Conservation (phyloP, 495 filamentous ascomycete genomes). For the Aspergillus mulundensis region DNA sequence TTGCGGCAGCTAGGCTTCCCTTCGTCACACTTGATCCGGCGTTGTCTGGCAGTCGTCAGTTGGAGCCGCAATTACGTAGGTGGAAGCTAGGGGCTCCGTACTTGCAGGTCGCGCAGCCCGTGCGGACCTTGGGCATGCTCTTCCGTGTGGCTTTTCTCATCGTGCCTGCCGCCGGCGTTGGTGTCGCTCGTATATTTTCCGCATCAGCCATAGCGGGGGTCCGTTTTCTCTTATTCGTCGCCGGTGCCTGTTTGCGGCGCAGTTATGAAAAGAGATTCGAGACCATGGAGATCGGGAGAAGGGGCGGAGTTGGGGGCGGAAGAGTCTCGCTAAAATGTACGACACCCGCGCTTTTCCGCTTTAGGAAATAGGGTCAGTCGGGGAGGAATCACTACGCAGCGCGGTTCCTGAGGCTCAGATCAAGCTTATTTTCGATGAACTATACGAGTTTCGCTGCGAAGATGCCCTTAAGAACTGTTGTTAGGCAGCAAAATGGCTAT, state of each 20-base stretch:
- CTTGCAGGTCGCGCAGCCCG: slow-evolving; percentile 28
- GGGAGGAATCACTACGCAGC: no score
- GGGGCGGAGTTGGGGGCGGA: background rate
- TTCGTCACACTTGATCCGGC: slow-evolving; percentile 46
- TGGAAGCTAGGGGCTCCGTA: slow-evolving; percentile 11
- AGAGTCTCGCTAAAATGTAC: background rate
- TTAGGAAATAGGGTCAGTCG: background rate
- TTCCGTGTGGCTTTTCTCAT: slow-evolving; percentile 10
- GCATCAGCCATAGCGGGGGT: background rate
- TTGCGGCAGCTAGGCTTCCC: slow-evolving; percentile 31
- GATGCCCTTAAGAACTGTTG: no score
- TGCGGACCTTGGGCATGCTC: slow-evolving; percentile 25
- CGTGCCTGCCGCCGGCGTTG: no score
- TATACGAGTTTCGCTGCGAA: no score
- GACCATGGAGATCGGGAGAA: background rate
- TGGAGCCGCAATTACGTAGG: background rate
- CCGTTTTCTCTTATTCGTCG: background rate
- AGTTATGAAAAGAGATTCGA: background rate
- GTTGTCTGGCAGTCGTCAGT: slow-evolving; percentile 19
- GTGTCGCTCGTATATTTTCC: slow-evolving; percentile 2
- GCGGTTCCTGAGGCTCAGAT: no score
- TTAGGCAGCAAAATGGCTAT: background rate
- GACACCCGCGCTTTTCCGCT: background rate
- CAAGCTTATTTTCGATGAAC: no score
- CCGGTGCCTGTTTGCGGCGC: background rate